These are phyloP conservation scores for Yamadazyma paraphyllophila DNA, from an alignment of 805 yeast species.

Conservation along the genomic window DNA sequence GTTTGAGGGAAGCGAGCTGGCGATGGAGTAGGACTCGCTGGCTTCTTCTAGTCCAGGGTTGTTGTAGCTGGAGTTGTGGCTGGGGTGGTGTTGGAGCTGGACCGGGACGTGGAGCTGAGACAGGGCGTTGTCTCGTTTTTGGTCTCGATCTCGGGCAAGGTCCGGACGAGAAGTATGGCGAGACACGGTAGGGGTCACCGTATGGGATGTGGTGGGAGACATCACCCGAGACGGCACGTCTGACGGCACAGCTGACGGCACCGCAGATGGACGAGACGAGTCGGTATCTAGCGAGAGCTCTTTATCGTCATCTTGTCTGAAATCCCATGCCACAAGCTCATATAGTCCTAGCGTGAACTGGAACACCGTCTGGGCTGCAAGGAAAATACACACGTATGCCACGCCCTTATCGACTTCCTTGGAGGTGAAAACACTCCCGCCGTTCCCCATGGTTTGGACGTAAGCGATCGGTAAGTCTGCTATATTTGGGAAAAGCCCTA, in stretches of 20 bases:
- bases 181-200: not conserved
- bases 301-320: constrained; percentile 35
- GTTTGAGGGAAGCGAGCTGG: constrained; percentile 15
- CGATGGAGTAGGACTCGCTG: constrained; percentile 7
- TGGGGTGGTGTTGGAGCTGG: not conserved
- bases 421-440: constrained; percentile 52
- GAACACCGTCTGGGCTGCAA: constrained; percentile 62
- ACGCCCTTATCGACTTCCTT: constrained; percentile 71
- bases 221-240: too few relatives aligned
- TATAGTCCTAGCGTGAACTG: constrained; percentile 79
- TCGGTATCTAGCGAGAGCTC: not conserved
- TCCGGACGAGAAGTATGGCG: not conserved
- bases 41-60: not conserved
- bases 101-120: not conserved
- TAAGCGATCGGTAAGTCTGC: constrained; percentile 87
- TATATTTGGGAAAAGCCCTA: constrained; percentile 75
- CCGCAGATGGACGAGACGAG: too few relatives aligned
- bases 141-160: too few relatives aligned
- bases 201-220: not conserved
- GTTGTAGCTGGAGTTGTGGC: too few relatives aligned
- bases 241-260: too few relatives aligned
- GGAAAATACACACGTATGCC: constrained; percentile 77
- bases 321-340: constrained; percentile 68
- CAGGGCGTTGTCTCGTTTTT: not conserved
- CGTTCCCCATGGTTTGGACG: constrained; percentile 65